phyloP scores from a whole-genome alignment of 1,284 basidiomycete genomes.

The Kwoniella shivajii region DNA sequence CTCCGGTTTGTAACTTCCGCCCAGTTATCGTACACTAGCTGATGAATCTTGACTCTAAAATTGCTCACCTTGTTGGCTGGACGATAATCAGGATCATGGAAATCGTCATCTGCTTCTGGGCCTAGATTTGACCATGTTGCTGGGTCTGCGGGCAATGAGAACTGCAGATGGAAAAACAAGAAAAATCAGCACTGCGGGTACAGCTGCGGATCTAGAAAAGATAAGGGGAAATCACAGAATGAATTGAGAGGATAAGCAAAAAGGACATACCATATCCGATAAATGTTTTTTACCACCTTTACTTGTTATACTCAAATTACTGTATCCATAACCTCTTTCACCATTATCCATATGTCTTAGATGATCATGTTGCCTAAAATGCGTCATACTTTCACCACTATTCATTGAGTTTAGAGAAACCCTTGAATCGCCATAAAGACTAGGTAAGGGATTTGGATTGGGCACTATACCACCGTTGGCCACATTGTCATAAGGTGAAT shows the following conservation, averaged over 20 bases:
- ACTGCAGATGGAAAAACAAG: conserved; percentile 15
- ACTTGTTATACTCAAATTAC: conserved; percentile 33
- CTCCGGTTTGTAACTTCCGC: no score
- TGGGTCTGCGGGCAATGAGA: conserved; percentile 38
- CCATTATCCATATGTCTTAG: conserved; percentile 11
- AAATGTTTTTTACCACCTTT: conserved; percentile 35
- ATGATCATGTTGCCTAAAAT: conserved; percentile 31
- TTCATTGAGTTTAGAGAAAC: conserved; percentile 20
- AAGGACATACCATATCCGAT: conserved; percentile 31
- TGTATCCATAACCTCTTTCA: conserved; percentile 17
- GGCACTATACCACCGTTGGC: neutral
- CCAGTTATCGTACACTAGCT: neutral
- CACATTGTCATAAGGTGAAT: conserved; percentile 27
- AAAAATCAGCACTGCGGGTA: neutral
- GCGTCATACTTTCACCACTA: conserved; percentile 30
- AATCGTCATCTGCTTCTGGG: conserved; percentile 51
- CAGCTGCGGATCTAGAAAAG: neutral
- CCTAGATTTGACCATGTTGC: conserved; percentile 34
- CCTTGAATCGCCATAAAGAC: conserved; percentile 29
- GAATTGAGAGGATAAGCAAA: neutral
- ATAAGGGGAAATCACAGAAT: neutral
- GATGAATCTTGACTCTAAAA: neutral
- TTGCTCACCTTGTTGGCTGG: conserved; percentile 20
- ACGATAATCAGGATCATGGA: conserved; percentile 46
- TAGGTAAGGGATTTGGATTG: conserved; percentile 20